Evolutionary conservation across 306 rosid genomes (phyloP).

Genomic region (Castanea sativa): DNA sequence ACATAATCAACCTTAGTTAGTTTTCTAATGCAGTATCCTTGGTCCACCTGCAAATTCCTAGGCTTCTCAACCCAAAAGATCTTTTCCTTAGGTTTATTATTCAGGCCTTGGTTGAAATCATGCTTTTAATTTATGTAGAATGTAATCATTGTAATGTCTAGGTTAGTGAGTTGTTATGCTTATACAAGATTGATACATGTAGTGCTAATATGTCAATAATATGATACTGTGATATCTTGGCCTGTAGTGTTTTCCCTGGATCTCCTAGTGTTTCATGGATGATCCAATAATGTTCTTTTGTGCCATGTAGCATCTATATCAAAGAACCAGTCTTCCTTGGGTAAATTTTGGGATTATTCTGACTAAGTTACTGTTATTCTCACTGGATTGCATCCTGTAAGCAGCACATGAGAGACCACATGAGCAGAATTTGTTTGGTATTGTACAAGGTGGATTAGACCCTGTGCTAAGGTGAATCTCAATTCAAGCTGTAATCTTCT

Average conservation of each 20-base stretch:
- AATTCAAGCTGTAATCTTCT: constrained; percentile 15
- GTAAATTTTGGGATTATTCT: background rate
- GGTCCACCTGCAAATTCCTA: background rate
- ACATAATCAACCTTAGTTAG: background rate
- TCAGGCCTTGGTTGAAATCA: background rate
- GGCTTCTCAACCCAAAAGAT: constrained; percentile 3
- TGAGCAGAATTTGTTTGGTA: constrained; percentile 96
- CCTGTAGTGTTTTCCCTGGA: constrained; percentile 2
- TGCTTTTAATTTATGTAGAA: background rate
- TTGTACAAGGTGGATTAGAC: constrained; percentile 98
- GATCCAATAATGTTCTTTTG: background rate
- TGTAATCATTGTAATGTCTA: background rate
- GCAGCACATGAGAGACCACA: constrained; percentile 94
- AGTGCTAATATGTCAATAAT: background rate
- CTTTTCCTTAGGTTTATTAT: background rate
- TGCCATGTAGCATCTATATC: background rate
- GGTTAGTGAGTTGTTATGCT: background rate
- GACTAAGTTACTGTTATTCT: constrained; percentile 8
- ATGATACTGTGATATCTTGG: background rate
- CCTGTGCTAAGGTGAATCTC: constrained; percentile 69
- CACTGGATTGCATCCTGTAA: constrained; percentile 29
- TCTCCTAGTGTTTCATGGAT: background rate
- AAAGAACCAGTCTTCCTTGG: background rate
- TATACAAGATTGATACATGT: background rate
- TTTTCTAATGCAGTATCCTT: background rate